Evolutionary conservation across 148 eudicot species (phyloP), one percentile per base, ranked within the genome.

Genomic region (Arbutus unedo): DNA sequence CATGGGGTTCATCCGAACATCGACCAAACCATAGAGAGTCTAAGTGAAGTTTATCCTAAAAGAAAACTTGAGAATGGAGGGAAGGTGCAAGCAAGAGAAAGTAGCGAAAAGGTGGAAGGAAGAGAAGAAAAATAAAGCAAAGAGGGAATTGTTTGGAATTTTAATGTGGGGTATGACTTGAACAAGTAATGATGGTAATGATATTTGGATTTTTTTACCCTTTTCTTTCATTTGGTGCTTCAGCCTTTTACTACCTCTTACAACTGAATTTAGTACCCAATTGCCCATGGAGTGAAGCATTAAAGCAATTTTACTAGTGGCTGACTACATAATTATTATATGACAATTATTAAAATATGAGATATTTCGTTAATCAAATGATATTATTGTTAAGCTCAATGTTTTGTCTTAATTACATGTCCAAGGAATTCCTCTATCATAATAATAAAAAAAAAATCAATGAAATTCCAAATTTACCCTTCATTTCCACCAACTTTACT

Each of bases 181-280:
- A 79, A 67, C 19, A 43, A 77, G 81, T 82, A 84, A 83, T 81
- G 88, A 79, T 83, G 48, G 87, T 83, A 83, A 87, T 82, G 84
- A 81, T 81, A 56, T 79, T 48, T 71, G 79, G 78, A 82, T 23
- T 74, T 43, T 71, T 80, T 44, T 43, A 11, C 38, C 38, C 38
- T 54, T 57, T 80, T 71, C 25, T 25, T 66, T 25, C 44, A 66
- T 57, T 50, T 50, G 45, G 45, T 76, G 64, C 31, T 64, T 82
- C 38, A 23, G 41, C 48, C 41, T 59, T 75, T 84, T 70, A 70
- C 43, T 18, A 45, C 47, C 53, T 74, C 84, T 57, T 50, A 31
- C 4, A 45, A 67, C 74, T 23, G 43, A 64, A 4, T 79, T 49
- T 51, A 16, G 31, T 70, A 70, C 64, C 76, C 23, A 8, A 48